phyloP scores from a whole-genome alignment of 768 basidiomycete species.

The Rubroboletus pulcherrimus region DNA sequence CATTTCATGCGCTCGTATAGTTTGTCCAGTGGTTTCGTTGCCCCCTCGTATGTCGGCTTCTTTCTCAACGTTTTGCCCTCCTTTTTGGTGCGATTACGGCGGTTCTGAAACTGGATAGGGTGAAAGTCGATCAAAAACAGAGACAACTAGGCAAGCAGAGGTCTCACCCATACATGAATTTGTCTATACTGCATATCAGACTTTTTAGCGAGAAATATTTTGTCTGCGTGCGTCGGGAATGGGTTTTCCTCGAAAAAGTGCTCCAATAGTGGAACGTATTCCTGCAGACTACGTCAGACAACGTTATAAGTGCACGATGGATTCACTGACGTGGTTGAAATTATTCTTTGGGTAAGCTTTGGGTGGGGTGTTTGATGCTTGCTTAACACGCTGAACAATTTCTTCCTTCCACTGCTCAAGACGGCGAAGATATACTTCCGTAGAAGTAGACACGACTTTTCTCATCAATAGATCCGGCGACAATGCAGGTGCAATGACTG shows the following conservation, averaged over 20 bases:
- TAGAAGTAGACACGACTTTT: neutral
- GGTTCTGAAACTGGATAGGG: conserved; percentile 11
- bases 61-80: neutral
- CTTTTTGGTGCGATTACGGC: conserved; percentile 9
- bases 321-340: too few relatives aligned
- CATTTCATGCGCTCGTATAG: neutral
- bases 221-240: conserved; percentile 11
- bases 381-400: neutral
- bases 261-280: conserved; percentile 7
- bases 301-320: too few relatives aligned
- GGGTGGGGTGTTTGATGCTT: too few relatives aligned
- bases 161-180: conserved; percentile 21
- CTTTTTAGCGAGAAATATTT: conserved; percentile 8
- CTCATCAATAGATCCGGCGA: fast-evolving
- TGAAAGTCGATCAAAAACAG: neutral
- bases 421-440: neutral
- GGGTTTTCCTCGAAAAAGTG: conserved; percentile 13
- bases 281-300: too few relatives aligned
- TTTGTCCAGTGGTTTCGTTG: neutral
- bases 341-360: too few relatives aligned
- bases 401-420: conserved; percentile 4
- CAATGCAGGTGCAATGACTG: fast-evolving
- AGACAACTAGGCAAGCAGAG: too few relatives aligned
- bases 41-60: neutral
- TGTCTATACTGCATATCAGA: conserved; percentile 12